A percentile compares a stretch with the other conserved stretches of the same genome.
These are phyloP conservation scores for Castanospermum australe DNA, from an alignment of 306 rosid genomes.

Conservation along the genomic window DNA sequence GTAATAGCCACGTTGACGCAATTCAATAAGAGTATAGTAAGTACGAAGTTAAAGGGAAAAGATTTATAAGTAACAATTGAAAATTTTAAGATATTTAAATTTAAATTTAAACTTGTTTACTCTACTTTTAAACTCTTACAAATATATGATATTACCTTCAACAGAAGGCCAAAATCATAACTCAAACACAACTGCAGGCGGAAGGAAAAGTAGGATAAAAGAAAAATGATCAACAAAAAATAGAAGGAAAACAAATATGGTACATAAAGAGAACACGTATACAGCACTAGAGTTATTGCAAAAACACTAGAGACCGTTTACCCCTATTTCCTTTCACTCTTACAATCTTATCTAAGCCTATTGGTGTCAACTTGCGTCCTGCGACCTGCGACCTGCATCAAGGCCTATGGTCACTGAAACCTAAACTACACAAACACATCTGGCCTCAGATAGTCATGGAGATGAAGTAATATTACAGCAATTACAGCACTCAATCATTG, in stretches of 20 bases:
- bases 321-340: constrained; percentile 1
- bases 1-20: too few species aligned
- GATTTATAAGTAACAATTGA: background rate
- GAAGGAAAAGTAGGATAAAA: background rate
- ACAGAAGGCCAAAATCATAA: background rate
- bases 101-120: background rate
- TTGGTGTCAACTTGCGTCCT: constrained; percentile 6
- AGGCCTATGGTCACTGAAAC: background rate
- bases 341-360: constrained; percentile 8
- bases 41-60: background rate
- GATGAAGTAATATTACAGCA: background rate
- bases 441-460: background rate
- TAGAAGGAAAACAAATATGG: background rate
- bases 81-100: background rate
- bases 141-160: background rate
- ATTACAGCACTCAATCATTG: constrained; percentile 8
- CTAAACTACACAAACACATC: background rate
- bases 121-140: background rate
- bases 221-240: background rate
- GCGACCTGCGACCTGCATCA: too few species aligned
- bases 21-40: too few species aligned
- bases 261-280: background rate
- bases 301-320: background rate
- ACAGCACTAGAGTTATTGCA: background rate
- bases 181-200: background rate